Percentiles rank a stretch among this genome's conserved stretches.
Evolutionary conservation across 345 rosid species (phyloP).

Genomic region (Bruguiera parviflora): DNA sequence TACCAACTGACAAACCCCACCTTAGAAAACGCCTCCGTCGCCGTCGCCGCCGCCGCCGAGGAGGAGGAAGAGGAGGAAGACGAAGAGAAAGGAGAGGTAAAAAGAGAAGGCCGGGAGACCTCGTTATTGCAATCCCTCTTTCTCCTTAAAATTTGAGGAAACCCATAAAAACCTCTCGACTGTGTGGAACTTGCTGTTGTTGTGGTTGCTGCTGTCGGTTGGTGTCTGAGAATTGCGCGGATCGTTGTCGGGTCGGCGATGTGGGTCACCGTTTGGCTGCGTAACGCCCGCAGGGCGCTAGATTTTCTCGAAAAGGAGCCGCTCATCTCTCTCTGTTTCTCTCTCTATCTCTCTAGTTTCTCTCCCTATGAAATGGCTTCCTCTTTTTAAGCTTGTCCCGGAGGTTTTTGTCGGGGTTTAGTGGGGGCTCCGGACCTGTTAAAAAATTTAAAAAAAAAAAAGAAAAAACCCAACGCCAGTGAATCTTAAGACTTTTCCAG

Average conservation of each 20-base stretch:
- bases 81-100: slow-evolving; percentile 24
- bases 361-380: background rate
- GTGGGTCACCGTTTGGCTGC: slow-evolving; percentile 17
- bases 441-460: background rate
- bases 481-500: background rate
- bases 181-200: slow-evolving; percentile 2
- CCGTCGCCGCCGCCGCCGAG: slow-evolving; percentile 17
- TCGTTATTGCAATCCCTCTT: slow-evolving; percentile 19
- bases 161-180: slow-evolving; percentile 43
- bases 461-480: background rate
- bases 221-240: slow-evolving; percentile 23
- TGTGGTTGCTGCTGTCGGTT: background rate
- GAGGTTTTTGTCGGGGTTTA: background rate
- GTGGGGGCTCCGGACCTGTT: background rate
- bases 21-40: slow-evolving; percentile 28
- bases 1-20: slow-evolving; percentile 74
- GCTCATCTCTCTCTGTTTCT: slow-evolving; percentile 27
- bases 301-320: slow-evolving; percentile 36
- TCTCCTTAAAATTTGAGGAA: slow-evolving; percentile 36
- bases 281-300: slow-evolving; percentile 29
- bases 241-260: slow-evolving; percentile 23
- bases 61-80: slow-evolving; percentile 31
- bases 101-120: slow-evolving; percentile 10
- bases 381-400: background rate
- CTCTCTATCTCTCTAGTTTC: background rate